Conservation (phyloP, 225 moss, liverwort and hornwort genomes). For the Ulota crispa region DNA sequence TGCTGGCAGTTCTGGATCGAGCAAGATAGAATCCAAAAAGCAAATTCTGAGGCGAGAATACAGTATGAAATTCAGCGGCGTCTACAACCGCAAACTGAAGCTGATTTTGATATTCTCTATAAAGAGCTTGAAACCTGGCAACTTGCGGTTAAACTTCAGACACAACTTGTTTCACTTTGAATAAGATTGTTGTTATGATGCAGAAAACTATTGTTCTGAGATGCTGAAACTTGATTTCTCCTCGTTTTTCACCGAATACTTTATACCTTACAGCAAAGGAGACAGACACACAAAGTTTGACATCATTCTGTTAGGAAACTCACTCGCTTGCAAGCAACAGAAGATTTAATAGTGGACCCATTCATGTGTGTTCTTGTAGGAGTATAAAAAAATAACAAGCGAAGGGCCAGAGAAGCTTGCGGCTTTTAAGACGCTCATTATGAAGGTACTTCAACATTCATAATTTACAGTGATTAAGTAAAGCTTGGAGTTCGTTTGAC, state of each 20-base stretch:
- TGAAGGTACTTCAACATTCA: slow-evolving; percentile 45
- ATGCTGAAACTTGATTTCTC: background rate
- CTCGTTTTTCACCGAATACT: background rate
- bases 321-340: background rate
- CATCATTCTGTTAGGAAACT: background rate
- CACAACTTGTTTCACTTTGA: background rate
- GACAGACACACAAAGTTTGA: background rate
- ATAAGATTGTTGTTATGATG: background rate
- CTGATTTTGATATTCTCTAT: slow-evolving; percentile 83
- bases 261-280: background rate
- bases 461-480: background rate
- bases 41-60: slow-evolving; percentile 58
- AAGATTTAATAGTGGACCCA: background rate
- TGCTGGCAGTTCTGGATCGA: slow-evolving; percentile 72
- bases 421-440: slow-evolving; percentile 55
- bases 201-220: background rate
- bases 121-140: slow-evolving; percentile 89
- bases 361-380: slow-evolving; percentile 37
- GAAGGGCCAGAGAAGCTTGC: slow-evolving; percentile 49
- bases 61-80: slow-evolving; percentile 74
- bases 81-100: slow-evolving; percentile 68
- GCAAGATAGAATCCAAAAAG: slow-evolving; percentile 68
- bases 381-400: slow-evolving; percentile 55
- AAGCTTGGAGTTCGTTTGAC: background rate
- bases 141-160: slow-evolving; percentile 45